These are phyloP conservation scores for Moesziomyces sp. DNA, from an alignment of 1,284 basidiomycete species.

Conservation along the genomic window DNA sequence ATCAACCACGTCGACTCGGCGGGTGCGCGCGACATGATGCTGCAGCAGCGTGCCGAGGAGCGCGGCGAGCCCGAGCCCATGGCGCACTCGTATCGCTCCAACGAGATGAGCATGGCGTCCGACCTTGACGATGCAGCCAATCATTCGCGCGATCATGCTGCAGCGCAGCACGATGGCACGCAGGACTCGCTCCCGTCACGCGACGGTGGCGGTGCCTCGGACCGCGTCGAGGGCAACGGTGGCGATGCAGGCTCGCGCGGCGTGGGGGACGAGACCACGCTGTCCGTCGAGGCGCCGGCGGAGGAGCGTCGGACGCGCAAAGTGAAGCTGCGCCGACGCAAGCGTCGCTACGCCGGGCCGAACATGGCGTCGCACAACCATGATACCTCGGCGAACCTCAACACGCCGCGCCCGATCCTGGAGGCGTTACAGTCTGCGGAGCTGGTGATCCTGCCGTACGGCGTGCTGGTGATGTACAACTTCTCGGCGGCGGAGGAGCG, in stretches of 20 bases:
- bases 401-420: constrained; percentile 58
- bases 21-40: constrained; percentile 55
- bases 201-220: constrained; percentile 6
- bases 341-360: constrained; percentile 50
- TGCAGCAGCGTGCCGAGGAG: constrained; percentile 51
- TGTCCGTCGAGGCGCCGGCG: constrained; percentile 10
- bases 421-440: constrained; percentile 65
- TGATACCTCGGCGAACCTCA: constrained; percentile 60
- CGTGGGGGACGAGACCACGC: constrained; percentile 1
- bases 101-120: constrained; percentile 35
- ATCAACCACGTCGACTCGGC: constrained; percentile 48
- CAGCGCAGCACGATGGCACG: not conserved
- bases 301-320: constrained; percentile 35
- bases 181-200: constrained; percentile 7
- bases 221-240: constrained; percentile 1
- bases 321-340: constrained; percentile 32
- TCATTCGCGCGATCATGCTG: constrained; percentile 14
- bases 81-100: constrained; percentile 40
- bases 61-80: constrained; percentile 38
- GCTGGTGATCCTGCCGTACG: constrained; percentile 65
- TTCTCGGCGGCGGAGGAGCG: constrained; percentile 63
- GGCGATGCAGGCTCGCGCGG: not conserved
- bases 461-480: constrained; percentile 67
- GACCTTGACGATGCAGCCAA: constrained; percentile 29
- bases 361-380: constrained; percentile 67